Conservation (phyloP, 257 asterid genomes). For the Capsicum baccatum region DNA sequence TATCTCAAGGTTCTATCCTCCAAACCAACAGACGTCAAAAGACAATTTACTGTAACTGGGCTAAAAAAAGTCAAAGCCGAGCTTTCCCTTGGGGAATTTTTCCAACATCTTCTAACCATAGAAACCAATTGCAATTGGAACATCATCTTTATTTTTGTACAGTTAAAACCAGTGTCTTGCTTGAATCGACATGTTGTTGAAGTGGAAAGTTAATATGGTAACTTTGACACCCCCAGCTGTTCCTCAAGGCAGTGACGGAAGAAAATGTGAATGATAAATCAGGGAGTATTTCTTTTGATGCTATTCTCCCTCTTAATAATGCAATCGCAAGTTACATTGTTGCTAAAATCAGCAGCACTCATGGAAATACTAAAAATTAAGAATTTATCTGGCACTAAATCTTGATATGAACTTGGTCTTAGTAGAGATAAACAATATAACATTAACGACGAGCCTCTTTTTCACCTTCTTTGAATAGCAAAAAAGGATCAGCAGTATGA, state of each 20-base stretch:
- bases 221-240: not conserved
- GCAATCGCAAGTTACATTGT: not conserved
- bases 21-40: not conserved
- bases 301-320: not conserved
- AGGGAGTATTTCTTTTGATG: not conserved
- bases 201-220: not conserved
- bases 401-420: slow-evolving; percentile 52
- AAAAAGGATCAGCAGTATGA: slow-evolving; percentile 37
- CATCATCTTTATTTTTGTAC: not conserved
- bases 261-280: not conserved
- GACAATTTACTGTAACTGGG: not conserved
- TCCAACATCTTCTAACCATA: not conserved
- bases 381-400: not conserved
- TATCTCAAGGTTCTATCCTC: not conserved
- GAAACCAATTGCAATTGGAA: not conserved
- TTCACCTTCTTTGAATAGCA: slow-evolving; percentile 53
- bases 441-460: slow-evolving; percentile 50
- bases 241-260: not conserved
- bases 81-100: no score
- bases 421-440: no score
- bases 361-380: not conserved
- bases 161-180: no score
- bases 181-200: not conserved
- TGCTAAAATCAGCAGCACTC: not conserved
- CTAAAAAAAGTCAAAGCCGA: no score